Evolutionary conservation across 805 yeast genomes (phyloP), one percentile per base, ranked within the genome.

Genomic region (Zygoascus biomembranicola): DNA sequence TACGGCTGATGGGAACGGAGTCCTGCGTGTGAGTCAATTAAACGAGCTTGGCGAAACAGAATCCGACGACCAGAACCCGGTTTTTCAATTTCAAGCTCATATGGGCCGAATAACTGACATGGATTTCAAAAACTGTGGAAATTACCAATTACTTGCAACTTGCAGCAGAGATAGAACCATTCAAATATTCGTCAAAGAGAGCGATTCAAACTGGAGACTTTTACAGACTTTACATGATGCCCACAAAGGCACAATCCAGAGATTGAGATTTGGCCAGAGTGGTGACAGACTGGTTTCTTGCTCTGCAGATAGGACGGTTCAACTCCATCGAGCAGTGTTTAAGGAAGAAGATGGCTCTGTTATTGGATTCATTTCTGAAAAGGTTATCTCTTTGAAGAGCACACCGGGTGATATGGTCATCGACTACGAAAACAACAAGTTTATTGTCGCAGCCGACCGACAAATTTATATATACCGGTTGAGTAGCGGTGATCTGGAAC

Each of bases 131-230:
- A 19, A n/a, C 10, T 8, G 31, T 16, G 52, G 18, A 13, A 52
- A 39, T 1, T 50, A 48, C n/a, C 43, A 55, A 23, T 26, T 56
- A 23, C 48, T 63, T 9, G 58, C 56, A 10, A 57, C 62, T 13
- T 54, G 64, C 28, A 78, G 85, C 1, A 66, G 87, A 43, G 88
- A 83, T 62, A 62, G 88, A 50, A 83, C 82, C 72, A 75, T 83
- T 32, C 88, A 83, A 62, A 62, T 82, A 0, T 79, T 79, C 55
- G 61, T 63, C 13, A 68, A 65, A 47, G 8, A 23, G 28, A 47
- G 43, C 4, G 51, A 47, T 2, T 58, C 51, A 0, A 52, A 56
- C 1, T 84, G 87, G 87, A 72, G 68, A 5, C 66, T 85, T 3
- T 63, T 74, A 46, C 85, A 82, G 60, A 84, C 90, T 0, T 60